Evolutionary conservation across 805 yeast species (phyloP), one percentile per base, ranked within the genome.

Genomic region (Maudiozyma saulgeensis): DNA sequence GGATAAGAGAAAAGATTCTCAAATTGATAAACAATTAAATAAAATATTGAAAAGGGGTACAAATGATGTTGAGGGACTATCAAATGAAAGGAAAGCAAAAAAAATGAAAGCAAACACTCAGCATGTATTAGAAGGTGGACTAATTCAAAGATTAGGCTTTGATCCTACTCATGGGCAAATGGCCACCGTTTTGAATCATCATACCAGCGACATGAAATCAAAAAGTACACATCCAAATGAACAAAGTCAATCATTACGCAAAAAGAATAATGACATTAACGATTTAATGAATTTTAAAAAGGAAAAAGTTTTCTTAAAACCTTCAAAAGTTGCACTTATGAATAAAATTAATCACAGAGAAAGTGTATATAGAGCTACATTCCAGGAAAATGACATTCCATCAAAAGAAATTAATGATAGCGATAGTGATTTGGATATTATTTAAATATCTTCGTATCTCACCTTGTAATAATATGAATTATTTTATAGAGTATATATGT

Each of bases 121-220:
- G 50, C 63, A 67, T 16, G 75, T 77, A 3, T 68, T 74, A 53
- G 67, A 69, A n/a, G 60, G 68, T 43, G 63, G 68, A 2, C 63
- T 72, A 35, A 58, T 78, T 16, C 63, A 66, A 18, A 62, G 64
- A 15, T 60, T 78, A 41, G 84, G 83, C 2, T 78, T 74, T 55
- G 81, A 78, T 59, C 82, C 82, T 2, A 73, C 78, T 43, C 64
- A 51, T 41, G 64, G 65, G 23, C 55, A 57, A 45, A 53, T 60
- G 38, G 52, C 55, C 7, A 49, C 50, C 2, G 53, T 60, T 11
- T 35, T 63, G 44, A 50, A 51, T 31, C 39, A 47, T 46, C 25
- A 28, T 9, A 44, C 49, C 45, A 21, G 28, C 23, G 45, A n/a
- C 23, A n/a, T 35, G 18, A 35, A n/a, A 35, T 35, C 37, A 11